Percentiles rank a stretch among this genome's conserved stretches.
phyloP scores from a whole-genome alignment of 768 basidiomycete species.

The Suillus subalutaceus region DNA sequence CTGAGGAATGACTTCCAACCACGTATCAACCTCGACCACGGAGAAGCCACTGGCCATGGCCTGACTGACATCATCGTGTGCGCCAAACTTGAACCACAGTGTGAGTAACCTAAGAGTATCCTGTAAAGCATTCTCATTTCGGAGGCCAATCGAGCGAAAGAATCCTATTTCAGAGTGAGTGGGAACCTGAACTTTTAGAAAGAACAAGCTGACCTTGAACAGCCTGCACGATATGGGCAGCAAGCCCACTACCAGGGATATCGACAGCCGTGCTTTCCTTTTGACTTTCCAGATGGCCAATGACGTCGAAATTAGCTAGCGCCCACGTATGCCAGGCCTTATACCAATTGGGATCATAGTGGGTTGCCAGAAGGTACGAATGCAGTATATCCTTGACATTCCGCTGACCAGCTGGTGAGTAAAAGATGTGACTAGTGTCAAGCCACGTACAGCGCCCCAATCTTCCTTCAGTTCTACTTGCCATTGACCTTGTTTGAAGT shows the following conservation, averaged over 20 bases:
- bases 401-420: conserved; percentile 48
- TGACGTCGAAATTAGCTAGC: conserved; percentile 92
- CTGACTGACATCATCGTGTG: conserved; percentile 84
- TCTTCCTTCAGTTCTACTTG: conserved; percentile 78
- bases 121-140: conserved; percentile 89
- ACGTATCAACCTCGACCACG: conserved; percentile 93
- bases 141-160: conserved; percentile 91
- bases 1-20: conserved; percentile 99
- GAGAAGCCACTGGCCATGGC: conserved; percentile 88
- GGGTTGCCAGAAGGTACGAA: conserved; percentile 85
- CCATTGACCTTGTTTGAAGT: conserved; percentile 97
- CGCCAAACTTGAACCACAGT: conserved; percentile 97
- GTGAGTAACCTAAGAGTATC: conserved; percentile 93
- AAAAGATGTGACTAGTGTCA: background rate
- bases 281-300: conserved; percentile 76
- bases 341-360: conserved; percentile 95
- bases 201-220: conserved; percentile 66
- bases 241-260: conserved; percentile 63
- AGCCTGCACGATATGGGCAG: conserved; percentile 87
- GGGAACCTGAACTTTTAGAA: background rate
- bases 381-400: conserved; percentile 82
- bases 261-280: conserved; percentile 57
- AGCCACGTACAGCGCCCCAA: conserved; percentile 69
- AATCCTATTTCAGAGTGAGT: conserved; percentile 59
- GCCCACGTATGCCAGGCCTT: conserved; percentile 99